These are phyloP conservation scores for Fusarium vanettenii DNA, from an alignment of 2,329 filamentous ascomycete species.

Conservation along the genomic window DNA sequence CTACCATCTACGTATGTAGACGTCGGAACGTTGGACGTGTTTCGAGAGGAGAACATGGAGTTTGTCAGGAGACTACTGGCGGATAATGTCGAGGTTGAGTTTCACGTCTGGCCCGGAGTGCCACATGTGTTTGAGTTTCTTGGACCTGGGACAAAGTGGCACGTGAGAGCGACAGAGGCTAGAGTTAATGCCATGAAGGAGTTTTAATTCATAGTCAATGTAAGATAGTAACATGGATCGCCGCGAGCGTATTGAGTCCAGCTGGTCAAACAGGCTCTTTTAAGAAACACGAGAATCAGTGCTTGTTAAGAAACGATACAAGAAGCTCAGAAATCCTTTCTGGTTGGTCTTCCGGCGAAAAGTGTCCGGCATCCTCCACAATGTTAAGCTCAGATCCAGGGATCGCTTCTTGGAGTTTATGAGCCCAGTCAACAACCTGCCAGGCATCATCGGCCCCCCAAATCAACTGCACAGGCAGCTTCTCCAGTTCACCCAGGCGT, in stretches of 20 bases:
- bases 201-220: slow-evolving; percentile 2
- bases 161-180: slow-evolving; percentile 13
- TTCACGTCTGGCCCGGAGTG: slow-evolving; percentile 38
- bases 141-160: slow-evolving; percentile 28
- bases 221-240: background rate
- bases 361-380: slow-evolving; percentile 45
- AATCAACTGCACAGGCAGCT: slow-evolving; percentile 44
- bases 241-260: background rate
- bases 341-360: slow-evolving; percentile 47
- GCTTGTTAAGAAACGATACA: slow-evolving; percentile 13
- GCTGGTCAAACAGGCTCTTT: accelerated
- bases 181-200: slow-evolving; percentile 21
- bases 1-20: slow-evolving; percentile 34
- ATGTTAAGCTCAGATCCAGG: slow-evolving; percentile 44
- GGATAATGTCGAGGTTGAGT: slow-evolving; percentile 37
- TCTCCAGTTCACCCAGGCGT: slow-evolving; percentile 37
- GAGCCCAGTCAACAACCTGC: slow-evolving; percentile 47
- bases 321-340: slow-evolving; percentile 30
- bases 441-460: slow-evolving; percentile 48
- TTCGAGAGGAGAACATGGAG: slow-evolving; percentile 30
- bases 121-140: slow-evolving; percentile 36
- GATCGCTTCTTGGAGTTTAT: slow-evolving; percentile 45
- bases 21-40: slow-evolving; percentile 33
- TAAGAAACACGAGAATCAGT: background rate
- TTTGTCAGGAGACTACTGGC: slow-evolving; percentile 33